Base-by-base conservation (phyloP, 2,329 filamentous ascomycete genomes). In the Talaromyces albobiverticillius region DNA sequence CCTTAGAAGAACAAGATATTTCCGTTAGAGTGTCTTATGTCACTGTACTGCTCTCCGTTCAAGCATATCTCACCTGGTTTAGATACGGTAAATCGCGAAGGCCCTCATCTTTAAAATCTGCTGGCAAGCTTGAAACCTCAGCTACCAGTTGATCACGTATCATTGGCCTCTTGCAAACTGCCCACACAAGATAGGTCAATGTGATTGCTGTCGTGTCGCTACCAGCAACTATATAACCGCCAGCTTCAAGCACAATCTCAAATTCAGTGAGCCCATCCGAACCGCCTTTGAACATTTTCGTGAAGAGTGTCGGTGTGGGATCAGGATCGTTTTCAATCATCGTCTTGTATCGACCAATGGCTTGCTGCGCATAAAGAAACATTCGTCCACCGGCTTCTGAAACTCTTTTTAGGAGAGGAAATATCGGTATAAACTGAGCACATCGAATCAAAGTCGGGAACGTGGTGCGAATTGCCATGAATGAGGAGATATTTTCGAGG, bases 41-140 rank as follows among this genome's bases (percentile, higher is more conserved):
- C 23, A 6, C 10, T 36, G 13, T 2, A 32, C 10, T 9, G 9
- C 13, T 22, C 29, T 18, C 22, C 8, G 4, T 7, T 18, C 9
- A 6, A 9, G n/a, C n/a, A 18, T n/a, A 23, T 3, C 9, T 46
- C 46, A 46, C 50, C 16, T 81, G 80, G 53, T 85, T 74, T 1
- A 86, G 72, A 2, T 82, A 59, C 1, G 79, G 78, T 0, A 84
- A 70, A 2, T 61, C 61, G 57, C 84, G 79, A 1, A 85, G 61
- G 64, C 67, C 61, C 72, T 79, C 10, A 71, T 64, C 53, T 69
- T 67, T 0, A 76, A 75, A 46, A 70, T 61, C n/a, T 34, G 46
- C 11, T 16, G 9, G 64, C 40, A 52, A 59, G 52, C 63, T 66
- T 0, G 70, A 63, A 0, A 84, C 69, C 60, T 84, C 80, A 0